Conservation (phyloP, 345 rosid genomes). For the Cardamine occulta region DNA sequence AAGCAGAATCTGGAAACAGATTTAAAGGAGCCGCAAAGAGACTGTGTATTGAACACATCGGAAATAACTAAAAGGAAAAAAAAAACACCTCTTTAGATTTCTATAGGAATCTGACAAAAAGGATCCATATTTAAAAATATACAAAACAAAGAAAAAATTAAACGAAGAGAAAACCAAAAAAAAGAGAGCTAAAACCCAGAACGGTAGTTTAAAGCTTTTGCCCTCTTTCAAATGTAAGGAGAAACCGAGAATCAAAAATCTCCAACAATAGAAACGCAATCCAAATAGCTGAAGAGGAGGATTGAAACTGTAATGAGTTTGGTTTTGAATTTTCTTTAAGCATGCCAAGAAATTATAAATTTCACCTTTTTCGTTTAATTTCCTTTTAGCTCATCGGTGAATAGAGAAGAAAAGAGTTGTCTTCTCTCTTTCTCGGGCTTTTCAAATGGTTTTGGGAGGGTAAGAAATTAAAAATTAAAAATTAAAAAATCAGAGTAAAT, state of each 20-base stretch:
- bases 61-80: constrained; percentile 49
- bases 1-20: constrained; percentile 62
- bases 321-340: constrained; percentile 48
- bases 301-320: constrained; percentile 46
- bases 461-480: constrained; percentile 6
- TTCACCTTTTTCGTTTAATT: constrained; percentile 2
- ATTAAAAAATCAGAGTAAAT: not conserved
- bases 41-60: constrained; percentile 65
- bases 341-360: constrained; percentile 56
- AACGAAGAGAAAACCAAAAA: constrained; percentile 16
- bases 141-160: not conserved
- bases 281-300: constrained; percentile 17
- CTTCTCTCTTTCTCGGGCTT: constrained; percentile 77
- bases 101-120: constrained; percentile 65
- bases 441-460: constrained; percentile 90
- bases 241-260: constrained; percentile 34
- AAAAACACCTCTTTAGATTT: constrained; percentile 50
- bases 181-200: constrained; percentile 13
- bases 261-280: constrained; percentile 22
- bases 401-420: constrained; percentile 47
- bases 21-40: constrained; percentile 55
- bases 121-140: constrained; percentile 47
- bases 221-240: constrained; percentile 31
- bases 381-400: constrained; percentile 66
- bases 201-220: constrained; percentile 22